Percentiles rank a stretch among this genome's conserved stretches.
Conservation (phyloP, 805 yeast species). For the Metahyphopichia silvanorum region DNA sequence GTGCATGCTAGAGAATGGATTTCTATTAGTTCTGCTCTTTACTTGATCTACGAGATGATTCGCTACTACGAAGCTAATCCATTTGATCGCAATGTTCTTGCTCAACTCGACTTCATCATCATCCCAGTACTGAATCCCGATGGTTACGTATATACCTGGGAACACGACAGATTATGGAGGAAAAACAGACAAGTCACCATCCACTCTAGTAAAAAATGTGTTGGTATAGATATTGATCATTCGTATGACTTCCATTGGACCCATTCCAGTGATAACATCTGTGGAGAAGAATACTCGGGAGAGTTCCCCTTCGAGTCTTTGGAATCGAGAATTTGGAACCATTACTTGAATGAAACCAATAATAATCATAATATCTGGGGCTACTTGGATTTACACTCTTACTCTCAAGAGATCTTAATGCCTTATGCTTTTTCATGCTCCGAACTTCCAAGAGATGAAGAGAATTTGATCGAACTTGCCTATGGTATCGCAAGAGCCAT, state of each 20-base stretch:
- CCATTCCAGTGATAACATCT: constrained; percentile 58
- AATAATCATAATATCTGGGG: constrained; percentile 64
- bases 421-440: constrained; percentile 83
- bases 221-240: constrained; percentile 85
- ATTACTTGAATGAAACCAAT: constrained; percentile 40
- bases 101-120: constrained; percentile 66
- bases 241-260: constrained; percentile 77
- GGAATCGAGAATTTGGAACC: constrained; percentile 39
- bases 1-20: constrained; percentile 92
- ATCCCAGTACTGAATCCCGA: constrained; percentile 89
- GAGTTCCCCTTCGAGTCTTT: constrained; percentile 59
- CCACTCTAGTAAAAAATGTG: constrained; percentile 47
- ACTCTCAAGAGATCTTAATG: constrained; percentile 76
- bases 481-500: constrained; percentile 78
- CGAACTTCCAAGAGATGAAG: constrained; percentile 72
- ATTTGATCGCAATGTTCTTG: constrained; percentile 44
- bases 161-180: constrained; percentile 77
- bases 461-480: constrained; percentile 75
- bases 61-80: constrained; percentile 28
- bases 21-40: constrained; percentile 66
- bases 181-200: constrained; percentile 77
- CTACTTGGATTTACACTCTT: constrained; percentile 79
- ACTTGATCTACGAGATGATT: constrained; percentile 40
- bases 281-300: constrained; percentile 84
- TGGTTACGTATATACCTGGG: constrained; percentile 86